Conservation (phyloP, 768 basidiomycete species). For the Mycena filopes region DNA sequence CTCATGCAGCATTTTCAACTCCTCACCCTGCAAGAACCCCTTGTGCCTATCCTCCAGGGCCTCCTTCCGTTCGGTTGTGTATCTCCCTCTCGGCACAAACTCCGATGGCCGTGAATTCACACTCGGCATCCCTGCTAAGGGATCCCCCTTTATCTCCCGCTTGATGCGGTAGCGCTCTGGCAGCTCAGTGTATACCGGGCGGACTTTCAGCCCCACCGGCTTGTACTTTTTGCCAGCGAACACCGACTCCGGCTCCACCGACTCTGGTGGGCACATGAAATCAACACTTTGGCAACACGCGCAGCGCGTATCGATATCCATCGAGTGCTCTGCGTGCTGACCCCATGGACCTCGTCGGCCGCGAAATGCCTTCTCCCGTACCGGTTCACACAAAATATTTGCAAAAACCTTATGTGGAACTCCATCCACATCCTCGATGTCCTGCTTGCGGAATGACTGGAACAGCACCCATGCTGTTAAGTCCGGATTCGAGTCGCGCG, state of each 20-base stretch:
- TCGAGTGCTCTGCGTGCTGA: background rate
- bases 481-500: background rate
- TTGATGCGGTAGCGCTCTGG: constrained; percentile 36
- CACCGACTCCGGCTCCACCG: background rate
- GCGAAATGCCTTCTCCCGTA: background rate
- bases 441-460: background rate
- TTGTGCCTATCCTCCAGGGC: constrained; percentile 30
- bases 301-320: background rate
- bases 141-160: constrained; percentile 38
- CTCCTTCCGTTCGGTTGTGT: constrained; percentile 36
- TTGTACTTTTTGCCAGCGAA: constrained; percentile 37
- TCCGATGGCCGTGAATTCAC: constrained; percentile 33
- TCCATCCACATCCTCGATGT: background rate
- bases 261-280: background rate
- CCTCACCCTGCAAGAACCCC: constrained; percentile 40
- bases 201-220: constrained; percentile 30
- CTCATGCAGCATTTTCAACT: constrained; percentile 37
- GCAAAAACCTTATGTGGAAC: constrained; percentile 15
- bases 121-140: constrained; percentile 30
- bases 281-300: background rate
- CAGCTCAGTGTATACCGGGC: constrained; percentile 33
- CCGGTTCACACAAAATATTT: constrained; percentile 1
- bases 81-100: constrained; percentile 30
- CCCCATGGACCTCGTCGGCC: background rate
- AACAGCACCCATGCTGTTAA: background rate